phyloP scores from a whole-genome alignment of 2,329 filamentous ascomycete species.

The Trichoderma arundinaceum region DNA sequence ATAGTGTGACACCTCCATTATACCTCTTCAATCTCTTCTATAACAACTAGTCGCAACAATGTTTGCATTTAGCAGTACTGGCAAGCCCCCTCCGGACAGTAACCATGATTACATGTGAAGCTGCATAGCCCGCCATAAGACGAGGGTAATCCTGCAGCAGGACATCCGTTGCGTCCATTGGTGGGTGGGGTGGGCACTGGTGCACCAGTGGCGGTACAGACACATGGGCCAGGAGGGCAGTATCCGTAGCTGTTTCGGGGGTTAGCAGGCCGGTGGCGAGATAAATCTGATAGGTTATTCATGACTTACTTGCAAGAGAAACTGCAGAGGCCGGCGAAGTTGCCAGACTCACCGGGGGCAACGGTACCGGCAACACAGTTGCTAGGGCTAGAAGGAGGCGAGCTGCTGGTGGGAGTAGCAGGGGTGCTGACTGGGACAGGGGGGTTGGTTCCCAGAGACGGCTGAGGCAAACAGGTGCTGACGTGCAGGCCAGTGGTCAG shows the following conservation, averaged over 20 bases:
- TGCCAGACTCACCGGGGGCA: conserved; percentile 40
- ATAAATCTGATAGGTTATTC: neutral
- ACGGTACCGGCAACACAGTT: conserved; percentile 40
- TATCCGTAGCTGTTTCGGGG: conserved; percentile 37
- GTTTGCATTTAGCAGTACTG: conserved; percentile 24
- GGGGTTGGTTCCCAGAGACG: conserved; percentile 39
- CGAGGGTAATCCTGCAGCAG: conserved; percentile 42
- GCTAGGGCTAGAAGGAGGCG: conserved; percentile 28
- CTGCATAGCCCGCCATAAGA: conserved; percentile 53
- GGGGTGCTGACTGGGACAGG: conserved; percentile 38
- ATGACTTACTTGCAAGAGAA: conserved; percentile 39
- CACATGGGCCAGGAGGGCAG: conserved; percentile 44
- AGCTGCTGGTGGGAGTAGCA: conserved; percentile 36
- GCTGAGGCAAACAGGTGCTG: conserved; percentile 36
- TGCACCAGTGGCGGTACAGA: conserved; percentile 42
- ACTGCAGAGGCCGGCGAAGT: conserved; percentile 46
- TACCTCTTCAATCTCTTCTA: too few relatives aligned
- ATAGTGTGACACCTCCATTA: too few relatives aligned
- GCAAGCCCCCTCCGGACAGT: conserved; percentile 49
- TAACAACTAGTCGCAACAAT: too few relatives aligned
- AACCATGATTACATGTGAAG: conserved; percentile 45
- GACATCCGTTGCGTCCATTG: conserved; percentile 42
- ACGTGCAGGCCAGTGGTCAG: conserved; percentile 31
- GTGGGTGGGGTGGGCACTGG: conserved; percentile 38
- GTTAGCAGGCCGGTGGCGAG: neutral